phyloP scores from a whole-genome alignment of 2,329 filamentous ascomycete genomes.

The Penicillium sp. region DNA sequence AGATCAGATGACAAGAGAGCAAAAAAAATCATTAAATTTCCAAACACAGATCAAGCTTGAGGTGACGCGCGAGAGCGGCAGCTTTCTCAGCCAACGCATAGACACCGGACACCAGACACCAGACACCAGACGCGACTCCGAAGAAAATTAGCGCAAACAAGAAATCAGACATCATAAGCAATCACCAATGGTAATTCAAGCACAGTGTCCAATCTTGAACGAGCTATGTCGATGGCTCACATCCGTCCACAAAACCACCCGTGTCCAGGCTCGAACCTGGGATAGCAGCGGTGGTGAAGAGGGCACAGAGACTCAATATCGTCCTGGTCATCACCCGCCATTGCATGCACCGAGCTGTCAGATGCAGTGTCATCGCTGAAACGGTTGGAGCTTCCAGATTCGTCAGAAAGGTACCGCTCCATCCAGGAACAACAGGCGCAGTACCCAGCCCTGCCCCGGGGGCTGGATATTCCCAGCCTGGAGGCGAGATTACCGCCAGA shows the following conservation, averaged over 20 bases:
- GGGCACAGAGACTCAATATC: neutral
- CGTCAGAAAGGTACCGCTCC: slow-evolving; percentile 1
- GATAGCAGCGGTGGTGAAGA: slow-evolving; percentile 5
- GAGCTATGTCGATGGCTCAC: neutral
- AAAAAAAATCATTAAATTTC: too few relatives aligned
- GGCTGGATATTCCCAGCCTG: neutral
- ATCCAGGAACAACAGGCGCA: neutral
- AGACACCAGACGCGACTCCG: too few relatives aligned
- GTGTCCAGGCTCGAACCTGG: slow-evolving; percentile 1
- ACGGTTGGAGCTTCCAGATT: neutral
- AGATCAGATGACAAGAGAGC: too few relatives aligned
- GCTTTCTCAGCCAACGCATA: too few relatives aligned
- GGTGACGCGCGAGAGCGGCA: too few relatives aligned
- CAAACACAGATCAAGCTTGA: too few relatives aligned
- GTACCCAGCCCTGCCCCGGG: neutral
- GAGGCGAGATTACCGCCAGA: neutral
- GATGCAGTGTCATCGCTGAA: slow-evolving; percentile 1
- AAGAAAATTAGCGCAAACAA: too few relatives aligned
- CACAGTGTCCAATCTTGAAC: too few relatives aligned
- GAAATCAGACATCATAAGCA: too few relatives aligned
- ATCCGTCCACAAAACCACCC: slow-evolving; percentile 8
- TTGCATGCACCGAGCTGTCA: neutral
- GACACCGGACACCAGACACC: too few relatives aligned
- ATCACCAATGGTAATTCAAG: too few relatives aligned
- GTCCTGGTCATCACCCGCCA: neutral